These are phyloP conservation scores for Vitis rotundifolia DNA, from an alignment of 164 flowering plant species.

Conservation along the genomic window DNA sequence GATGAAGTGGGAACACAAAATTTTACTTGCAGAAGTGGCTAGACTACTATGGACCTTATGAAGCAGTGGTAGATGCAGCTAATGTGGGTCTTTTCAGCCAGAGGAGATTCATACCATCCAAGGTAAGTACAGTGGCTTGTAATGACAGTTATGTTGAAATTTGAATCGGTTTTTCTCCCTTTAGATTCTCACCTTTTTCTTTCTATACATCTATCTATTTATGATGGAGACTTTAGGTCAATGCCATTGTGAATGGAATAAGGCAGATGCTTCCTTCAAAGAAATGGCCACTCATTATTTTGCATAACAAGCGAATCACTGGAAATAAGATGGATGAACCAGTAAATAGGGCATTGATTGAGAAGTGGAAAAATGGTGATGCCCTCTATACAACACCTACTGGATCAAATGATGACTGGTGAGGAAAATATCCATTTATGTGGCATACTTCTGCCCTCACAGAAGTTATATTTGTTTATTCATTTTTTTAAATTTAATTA, in stretches of 20 bases:
- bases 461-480: background rate
- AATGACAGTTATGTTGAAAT: background rate
- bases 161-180: background rate
- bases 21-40: constrained; percentile 75
- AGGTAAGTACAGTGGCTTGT: constrained; percentile 37
- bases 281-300: constrained; percentile 81
- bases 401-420: constrained; percentile 98
- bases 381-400: constrained; percentile 93
- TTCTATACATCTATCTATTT: background rate
- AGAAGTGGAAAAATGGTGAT: constrained; percentile 84
- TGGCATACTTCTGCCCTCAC: background rate
- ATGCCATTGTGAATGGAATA: constrained; percentile 75
- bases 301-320: constrained; percentile 70
- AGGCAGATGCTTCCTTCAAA: constrained; percentile 79
- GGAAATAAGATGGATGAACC: constrained; percentile 67
- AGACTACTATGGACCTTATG: constrained; percentile 85
- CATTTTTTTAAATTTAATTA: background rate
- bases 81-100: constrained; percentile 79
- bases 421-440: constrained; percentile 17
- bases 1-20: constrained; percentile 8
- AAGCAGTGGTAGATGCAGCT: constrained; percentile 91
- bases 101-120: constrained; percentile 52
- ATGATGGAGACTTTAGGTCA: constrained; percentile 44
- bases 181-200: background rate
- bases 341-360: constrained; percentile 49